Conservation (phyloP, 305 asterid species). For the Fraxinus velutina region DNA sequence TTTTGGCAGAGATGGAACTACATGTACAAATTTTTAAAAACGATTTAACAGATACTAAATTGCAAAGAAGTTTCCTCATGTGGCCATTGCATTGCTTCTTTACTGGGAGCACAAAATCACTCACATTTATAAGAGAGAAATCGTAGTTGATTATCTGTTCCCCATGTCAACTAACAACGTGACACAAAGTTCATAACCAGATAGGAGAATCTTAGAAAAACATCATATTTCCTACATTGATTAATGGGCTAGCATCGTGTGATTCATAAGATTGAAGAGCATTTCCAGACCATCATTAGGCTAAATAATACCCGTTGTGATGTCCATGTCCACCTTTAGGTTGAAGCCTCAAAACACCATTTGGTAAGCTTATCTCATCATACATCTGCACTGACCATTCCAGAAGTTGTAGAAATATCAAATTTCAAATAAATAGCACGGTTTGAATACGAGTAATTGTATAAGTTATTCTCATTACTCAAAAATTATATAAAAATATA, state of each 20-base stretch:
- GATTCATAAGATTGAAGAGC: background rate
- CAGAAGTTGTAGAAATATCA: background rate
- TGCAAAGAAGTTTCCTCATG: background rate
- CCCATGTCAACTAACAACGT: background rate
- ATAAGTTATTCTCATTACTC: background rate
- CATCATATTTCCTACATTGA: background rate
- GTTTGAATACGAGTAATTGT: background rate
- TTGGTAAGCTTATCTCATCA: constrained; percentile 92
- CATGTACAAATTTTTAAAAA: background rate
- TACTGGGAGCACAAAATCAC: background rate
- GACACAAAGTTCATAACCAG: background rate
- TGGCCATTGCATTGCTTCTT: background rate
- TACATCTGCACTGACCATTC: constrained; percentile 45
- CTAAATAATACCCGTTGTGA: constrained; percentile 72
- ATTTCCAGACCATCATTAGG: background rate
- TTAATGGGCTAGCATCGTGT: background rate
- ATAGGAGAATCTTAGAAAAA: background rate
- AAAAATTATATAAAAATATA: background rate
- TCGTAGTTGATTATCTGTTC: background rate
- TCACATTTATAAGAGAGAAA: background rate
- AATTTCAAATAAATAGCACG: background rate
- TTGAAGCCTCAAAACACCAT: constrained; percentile 85
- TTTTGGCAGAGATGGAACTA: background rate
- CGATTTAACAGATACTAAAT: background rate
- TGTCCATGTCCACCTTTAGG: constrained; percentile 97